These are phyloP conservation scores for Goffeauzyma gilvescens DNA, from an alignment of 768 basidiomycete genomes.

Conservation along the genomic window DNA sequence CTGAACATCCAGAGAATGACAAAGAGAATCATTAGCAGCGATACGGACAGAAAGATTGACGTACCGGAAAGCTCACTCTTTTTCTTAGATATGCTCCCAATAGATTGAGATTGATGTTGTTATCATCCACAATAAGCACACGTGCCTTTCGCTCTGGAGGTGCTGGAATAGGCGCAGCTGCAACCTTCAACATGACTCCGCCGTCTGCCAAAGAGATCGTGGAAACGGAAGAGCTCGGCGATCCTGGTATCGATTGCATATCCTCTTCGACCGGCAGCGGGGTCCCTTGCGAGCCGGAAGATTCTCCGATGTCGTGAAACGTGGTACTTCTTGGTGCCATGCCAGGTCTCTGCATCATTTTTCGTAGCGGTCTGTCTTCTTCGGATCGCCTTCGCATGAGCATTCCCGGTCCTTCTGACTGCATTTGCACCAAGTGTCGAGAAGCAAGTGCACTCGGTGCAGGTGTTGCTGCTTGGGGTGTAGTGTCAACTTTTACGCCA, in stretches of 20 bases:
- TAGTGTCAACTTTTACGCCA: no score
- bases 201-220: slow-evolving; percentile 33
- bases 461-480: no score
- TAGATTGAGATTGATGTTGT: slow-evolving; percentile 60
- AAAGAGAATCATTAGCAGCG: not conserved
- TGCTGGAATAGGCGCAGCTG: slow-evolving; percentile 41
- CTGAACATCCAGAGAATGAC: slow-evolving; percentile 41
- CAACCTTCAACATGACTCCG: slow-evolving; percentile 52
- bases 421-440: slow-evolving; percentile 3
- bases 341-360: slow-evolving; percentile 35
- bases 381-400: slow-evolving; percentile 26
- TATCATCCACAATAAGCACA: slow-evolving; percentile 79
- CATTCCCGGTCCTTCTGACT: slow-evolving; percentile 5
- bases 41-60: not conserved
- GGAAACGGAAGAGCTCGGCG: slow-evolving; percentile 27
- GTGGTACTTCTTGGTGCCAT: slow-evolving; percentile 39
- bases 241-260: slow-evolving; percentile 18
- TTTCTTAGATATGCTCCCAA: slow-evolving; percentile 42
- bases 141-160: slow-evolving; percentile 39
- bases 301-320: slow-evolving; percentile 27
- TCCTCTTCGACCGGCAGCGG: slow-evolving; percentile 5
- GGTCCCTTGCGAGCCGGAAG: slow-evolving; percentile 3
- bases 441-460: no score
- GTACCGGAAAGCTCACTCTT: slow-evolving; percentile 16
- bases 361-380: slow-evolving; percentile 16